phyloP scores from a whole-genome alignment of 2,329 filamentous ascomycete genomes.

The Fusarium brachygibbosum region DNA sequence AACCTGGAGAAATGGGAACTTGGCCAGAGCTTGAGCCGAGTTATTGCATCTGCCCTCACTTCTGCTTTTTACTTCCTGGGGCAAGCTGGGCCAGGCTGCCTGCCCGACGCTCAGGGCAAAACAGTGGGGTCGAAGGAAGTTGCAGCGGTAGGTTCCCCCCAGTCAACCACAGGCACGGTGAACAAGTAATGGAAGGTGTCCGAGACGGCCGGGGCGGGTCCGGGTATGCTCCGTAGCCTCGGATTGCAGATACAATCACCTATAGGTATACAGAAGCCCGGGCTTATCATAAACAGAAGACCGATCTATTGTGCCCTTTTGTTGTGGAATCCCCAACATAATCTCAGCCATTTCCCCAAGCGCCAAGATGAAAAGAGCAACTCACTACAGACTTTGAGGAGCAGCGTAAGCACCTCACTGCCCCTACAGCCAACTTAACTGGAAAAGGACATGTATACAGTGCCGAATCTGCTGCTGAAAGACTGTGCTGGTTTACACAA shows the following conservation, averaged over 20 bases:
- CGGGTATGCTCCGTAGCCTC: slow-evolving; percentile 23
- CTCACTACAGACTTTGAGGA: slow-evolving; percentile 2
- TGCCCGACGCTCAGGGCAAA: slow-evolving; percentile 20
- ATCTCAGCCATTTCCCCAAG: background rate
- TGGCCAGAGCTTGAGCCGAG: slow-evolving; percentile 5
- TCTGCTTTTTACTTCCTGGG: background rate
- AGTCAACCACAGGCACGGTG: slow-evolving; percentile 33
- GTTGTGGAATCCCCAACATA: background rate
- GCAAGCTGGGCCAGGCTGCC: slow-evolving; percentile 2
- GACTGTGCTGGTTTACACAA: background rate
- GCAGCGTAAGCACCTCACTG: slow-evolving; percentile 20
- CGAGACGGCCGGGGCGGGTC: slow-evolving; percentile 36
- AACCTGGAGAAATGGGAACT: slow-evolving; percentile 9
- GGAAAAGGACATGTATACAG: slow-evolving; percentile 9
- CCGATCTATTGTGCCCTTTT: background rate
- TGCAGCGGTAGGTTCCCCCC: slow-evolving; percentile 22
- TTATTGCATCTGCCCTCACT: slow-evolving; percentile 2
- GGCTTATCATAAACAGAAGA: background rate
- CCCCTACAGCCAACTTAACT: slow-evolving; percentile 5
- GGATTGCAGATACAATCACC: slow-evolving; percentile 3
- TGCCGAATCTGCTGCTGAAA: background rate
- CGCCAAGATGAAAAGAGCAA: background rate
- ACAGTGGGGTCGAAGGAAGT: slow-evolving; percentile 41
- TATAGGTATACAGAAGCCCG: too few relatives aligned
- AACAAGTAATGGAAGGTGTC: slow-evolving; percentile 10